Evolutionary conservation across 495 filamentous ascomycete genomes (phyloP).

Genomic region (Astrothelium macrocarpum): DNA sequence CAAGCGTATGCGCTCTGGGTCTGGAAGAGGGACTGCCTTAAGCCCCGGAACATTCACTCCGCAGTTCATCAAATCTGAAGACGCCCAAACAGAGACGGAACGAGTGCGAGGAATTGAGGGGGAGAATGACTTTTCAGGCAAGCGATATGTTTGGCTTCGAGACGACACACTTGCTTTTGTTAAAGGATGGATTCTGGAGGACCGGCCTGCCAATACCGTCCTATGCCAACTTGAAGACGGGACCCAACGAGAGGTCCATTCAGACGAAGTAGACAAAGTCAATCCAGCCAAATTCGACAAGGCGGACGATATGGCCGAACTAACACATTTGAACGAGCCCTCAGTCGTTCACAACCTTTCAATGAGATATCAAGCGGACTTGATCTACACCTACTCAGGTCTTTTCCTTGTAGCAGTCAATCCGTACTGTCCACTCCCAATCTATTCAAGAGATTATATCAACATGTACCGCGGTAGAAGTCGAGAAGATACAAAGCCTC

Average conservation of each 20-base stretch:
- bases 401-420: slow-evolving; percentile 96
- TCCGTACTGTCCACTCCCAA: slow-evolving; percentile 87
- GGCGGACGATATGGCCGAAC: slow-evolving; percentile 96
- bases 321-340: slow-evolving; percentile 95
- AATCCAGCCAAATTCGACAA: slow-evolving; percentile 99
- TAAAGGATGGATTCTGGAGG: slow-evolving; percentile 82
- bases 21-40: slow-evolving; percentile 42
- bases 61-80: slow-evolving; percentile 81
- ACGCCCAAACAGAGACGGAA: slow-evolving; percentile 47
- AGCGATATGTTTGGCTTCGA: slow-evolving; percentile 93
- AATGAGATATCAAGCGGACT: slow-evolving; percentile 82
- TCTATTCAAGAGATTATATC: slow-evolving; percentile 94
- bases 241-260: slow-evolving; percentile 64
- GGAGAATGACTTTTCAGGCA: slow-evolving; percentile 98
- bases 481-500: slow-evolving; percentile 88
- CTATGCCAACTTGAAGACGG: slow-evolving; percentile 92
- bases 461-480: slow-evolving; percentile 90
- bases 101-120: slow-evolving; percentile 72
- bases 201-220: slow-evolving; percentile 54
- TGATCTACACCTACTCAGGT: slow-evolving; percentile 98
- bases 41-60: slow-evolving; percentile 79
- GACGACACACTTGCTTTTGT: slow-evolving; percentile 82
- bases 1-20: slow-evolving; percentile 50
- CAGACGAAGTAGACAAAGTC: slow-evolving; percentile 89
- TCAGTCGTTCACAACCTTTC: slow-evolving; percentile 97